Percentiles rank a stretch among this genome's conserved stretches.
Evolutionary conservation across 495 filamentous ascomycete genomes (phyloP).

Genomic region (Oidiodendron maius): DNA sequence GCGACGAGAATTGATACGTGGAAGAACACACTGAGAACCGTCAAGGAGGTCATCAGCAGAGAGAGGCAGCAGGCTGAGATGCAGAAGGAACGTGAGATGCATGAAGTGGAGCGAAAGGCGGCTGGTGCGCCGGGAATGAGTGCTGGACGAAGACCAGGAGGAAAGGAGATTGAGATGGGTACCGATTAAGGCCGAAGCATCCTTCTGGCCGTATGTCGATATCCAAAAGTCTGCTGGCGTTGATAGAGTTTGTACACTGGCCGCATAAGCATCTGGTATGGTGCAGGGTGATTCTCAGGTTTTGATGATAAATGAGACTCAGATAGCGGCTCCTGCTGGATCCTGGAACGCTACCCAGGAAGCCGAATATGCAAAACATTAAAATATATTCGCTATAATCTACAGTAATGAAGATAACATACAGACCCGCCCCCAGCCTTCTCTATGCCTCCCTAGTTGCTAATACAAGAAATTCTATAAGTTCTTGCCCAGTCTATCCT

Average conservation of each 20-base stretch:
- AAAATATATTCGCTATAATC: conserved; percentile 8
- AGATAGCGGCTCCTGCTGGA: background rate
- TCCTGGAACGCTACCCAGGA: background rate
- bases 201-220: background rate
- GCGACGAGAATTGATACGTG: conserved; percentile 83
- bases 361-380: conserved; percentile 11
- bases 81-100: conserved; percentile 53
- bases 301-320: conserved; percentile 10
- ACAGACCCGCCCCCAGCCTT: background rate
- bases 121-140: conserved; percentile 34
- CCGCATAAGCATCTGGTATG: conserved; percentile 23
- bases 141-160: conserved; percentile 22
- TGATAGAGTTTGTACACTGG: conserved; percentile 17
- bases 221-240: conserved; percentile 15
- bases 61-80: conserved; percentile 65
- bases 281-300: conserved; percentile 14
- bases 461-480: conserved; percentile 13
- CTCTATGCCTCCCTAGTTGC: background rate
- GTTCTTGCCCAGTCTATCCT: conserved; percentile 19
- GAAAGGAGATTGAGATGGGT: conserved; percentile 23
- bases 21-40: conserved; percentile 69
- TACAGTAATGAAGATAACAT: conserved; percentile 3
- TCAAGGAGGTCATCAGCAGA: conserved; percentile 66
- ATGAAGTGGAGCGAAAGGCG: conserved; percentile 51
- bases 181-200: conserved; percentile 18